These are phyloP conservation scores for Forsythia suspensa DNA, from an alignment of 257 asterid genomes.

Conservation along the genomic window DNA sequence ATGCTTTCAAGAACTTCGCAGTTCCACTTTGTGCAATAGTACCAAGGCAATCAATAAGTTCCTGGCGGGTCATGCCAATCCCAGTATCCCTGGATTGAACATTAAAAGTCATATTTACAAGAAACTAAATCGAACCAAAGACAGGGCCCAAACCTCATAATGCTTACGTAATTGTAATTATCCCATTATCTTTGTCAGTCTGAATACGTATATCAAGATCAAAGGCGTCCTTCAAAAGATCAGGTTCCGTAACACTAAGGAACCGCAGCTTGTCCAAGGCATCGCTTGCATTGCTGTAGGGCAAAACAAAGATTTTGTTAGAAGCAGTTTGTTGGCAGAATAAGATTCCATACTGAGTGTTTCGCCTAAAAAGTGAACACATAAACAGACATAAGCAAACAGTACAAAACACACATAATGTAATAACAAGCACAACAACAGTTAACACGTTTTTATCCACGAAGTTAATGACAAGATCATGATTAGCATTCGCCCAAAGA, in stretches of 20 bases:
- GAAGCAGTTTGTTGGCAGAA: constrained; percentile 7
- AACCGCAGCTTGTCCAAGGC: constrained; percentile 98
- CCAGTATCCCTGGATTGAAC: constrained; percentile 75
- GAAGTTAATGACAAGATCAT: neutral
- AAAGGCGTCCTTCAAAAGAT: constrained; percentile 66
- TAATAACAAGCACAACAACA: neutral
- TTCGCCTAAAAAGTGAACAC: neutral
- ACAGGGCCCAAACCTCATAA: neutral
- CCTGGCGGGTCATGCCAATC: constrained; percentile 94
- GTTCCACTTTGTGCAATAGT: constrained; percentile 99
- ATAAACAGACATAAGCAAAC: neutral
- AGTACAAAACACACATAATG: neutral
- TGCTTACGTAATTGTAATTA: constrained; percentile 75
- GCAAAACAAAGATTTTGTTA: constrained; percentile 11
- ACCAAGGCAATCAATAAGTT: constrained; percentile 93
- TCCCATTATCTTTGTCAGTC: constrained; percentile 87
- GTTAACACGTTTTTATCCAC: neutral
- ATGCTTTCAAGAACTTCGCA: constrained; percentile 86
- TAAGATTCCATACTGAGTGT: neutral
- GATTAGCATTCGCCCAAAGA: neutral
- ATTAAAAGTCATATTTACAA: constrained; percentile 18
- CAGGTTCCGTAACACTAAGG: constrained; percentile 85
- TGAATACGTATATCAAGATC: constrained; percentile 92
- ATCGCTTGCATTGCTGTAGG: constrained; percentile 93
- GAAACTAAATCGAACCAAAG: constrained; percentile 8